Evolutionary conservation across 768 basidiomycete species (phyloP).

Genomic region (Lyophyllum shimeji): DNA sequence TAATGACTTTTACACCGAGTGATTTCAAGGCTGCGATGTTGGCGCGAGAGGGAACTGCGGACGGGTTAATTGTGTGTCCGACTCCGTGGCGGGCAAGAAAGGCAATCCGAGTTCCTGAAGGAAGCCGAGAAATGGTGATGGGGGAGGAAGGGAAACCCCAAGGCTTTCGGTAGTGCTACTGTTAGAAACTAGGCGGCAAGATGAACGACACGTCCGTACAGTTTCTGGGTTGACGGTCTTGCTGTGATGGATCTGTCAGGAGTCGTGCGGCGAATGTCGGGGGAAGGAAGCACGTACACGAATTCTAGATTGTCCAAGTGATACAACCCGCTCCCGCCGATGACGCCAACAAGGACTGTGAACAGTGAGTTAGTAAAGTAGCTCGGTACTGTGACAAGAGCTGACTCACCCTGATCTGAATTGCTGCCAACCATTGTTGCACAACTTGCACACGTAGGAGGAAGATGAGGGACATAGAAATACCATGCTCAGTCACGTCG

Average conservation of each 20-base stretch:
- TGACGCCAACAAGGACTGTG: constrained; percentile 85
- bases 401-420: neutral
- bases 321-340: constrained; percentile 92
- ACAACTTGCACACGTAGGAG: neutral
- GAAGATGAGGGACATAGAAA: neutral
- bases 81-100: constrained; percentile 90
- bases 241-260: neutral
- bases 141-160: constrained; percentile 93
- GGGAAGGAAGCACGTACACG: constrained; percentile 55
- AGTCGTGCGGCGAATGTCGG: neutral
- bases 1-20: constrained; percentile 82
- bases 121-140: constrained; percentile 87
- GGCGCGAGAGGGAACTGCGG: constrained; percentile 79
- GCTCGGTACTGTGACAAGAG: neutral
- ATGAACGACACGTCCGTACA: neutral
- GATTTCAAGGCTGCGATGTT: constrained; percentile 96
- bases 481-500: neutral
- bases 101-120: constrained; percentile 77
- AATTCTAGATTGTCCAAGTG: constrained; percentile 88
- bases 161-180: constrained; percentile 48
- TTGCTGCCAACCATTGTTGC: neutral
- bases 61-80: constrained; percentile 81
- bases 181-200: neutral
- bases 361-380: neutral
- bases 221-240: neutral